Percentiles rank a stretch among this genome's conserved stretches.
Evolutionary conservation across 257 asterid species (phyloP).

Genomic region (Solanum ossicruentum): DNA sequence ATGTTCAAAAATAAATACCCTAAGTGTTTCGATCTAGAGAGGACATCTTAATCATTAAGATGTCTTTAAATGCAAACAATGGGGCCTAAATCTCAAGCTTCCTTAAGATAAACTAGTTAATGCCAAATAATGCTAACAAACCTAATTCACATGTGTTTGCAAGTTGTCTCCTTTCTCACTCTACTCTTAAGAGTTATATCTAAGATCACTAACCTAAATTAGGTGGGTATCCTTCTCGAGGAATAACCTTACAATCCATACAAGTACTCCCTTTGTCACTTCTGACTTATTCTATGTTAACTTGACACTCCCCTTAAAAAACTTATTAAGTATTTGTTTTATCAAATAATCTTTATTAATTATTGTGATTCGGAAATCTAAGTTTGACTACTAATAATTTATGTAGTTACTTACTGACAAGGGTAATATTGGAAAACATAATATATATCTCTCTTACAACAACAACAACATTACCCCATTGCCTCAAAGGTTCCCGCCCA

Average conservation of each 20-base stretch:
- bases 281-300: too few species aligned
- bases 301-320: neutral
- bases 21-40: neutral
- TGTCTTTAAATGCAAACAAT: neutral
- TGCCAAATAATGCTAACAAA: neutral
- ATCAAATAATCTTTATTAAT: too few species aligned
- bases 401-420: neutral
- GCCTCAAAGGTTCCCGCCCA: too few species aligned
- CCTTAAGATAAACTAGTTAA: neutral
- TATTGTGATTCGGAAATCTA: neutral
- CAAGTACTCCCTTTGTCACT: neutral
- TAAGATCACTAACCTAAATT: neutral
- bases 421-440: neutral
- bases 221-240: neutral
- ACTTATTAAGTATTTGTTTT: neutral
- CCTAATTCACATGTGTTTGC: neutral
- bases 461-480: too few species aligned
- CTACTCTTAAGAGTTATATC: neutral
- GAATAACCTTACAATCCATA: neutral
- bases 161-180: neutral
- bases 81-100: neutral
- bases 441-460: neutral
- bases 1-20: neutral
- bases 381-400: neutral
- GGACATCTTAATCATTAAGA: neutral